phyloP scores from a whole-genome alignment of 2,329 filamentous ascomycete species.

The Penicillium sclerotiorum region DNA sequence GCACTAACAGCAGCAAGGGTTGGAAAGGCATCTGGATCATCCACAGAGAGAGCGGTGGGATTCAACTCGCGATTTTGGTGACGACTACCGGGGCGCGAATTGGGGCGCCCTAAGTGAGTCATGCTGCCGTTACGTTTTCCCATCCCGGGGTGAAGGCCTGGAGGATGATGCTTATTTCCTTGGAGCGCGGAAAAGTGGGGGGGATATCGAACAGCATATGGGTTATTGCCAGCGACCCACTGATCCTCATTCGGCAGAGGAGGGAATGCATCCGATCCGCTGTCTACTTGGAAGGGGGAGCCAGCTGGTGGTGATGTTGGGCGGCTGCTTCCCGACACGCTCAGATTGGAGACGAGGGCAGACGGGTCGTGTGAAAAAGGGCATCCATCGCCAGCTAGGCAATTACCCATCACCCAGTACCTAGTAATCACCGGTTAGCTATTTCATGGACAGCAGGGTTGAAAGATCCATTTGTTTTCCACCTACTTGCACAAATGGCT shows the following conservation, averaged over 20 bases:
- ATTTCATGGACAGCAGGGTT: not conserved
- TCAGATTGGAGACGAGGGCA: constrained; percentile 78
- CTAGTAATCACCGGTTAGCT: constrained; percentile 50
- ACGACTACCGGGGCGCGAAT: constrained; percentile 82
- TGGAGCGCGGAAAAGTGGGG: constrained; percentile 46
- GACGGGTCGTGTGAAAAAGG: constrained; percentile 97
- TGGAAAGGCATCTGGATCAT: constrained; percentile 95
- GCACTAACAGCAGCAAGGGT: constrained; percentile 74
- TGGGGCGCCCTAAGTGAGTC: constrained; percentile 62
- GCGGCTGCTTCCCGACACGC: constrained; percentile 60
- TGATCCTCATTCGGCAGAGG: constrained; percentile 68
- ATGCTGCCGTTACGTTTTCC: constrained; percentile 54
- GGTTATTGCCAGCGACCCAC: constrained; percentile 56
- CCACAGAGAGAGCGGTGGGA: constrained; percentile 73
- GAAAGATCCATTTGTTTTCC: no score
- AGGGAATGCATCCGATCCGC: constrained; percentile 78
- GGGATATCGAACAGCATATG: constrained; percentile 46
- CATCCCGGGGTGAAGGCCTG: constrained; percentile 31
- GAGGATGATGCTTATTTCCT: constrained; percentile 45
- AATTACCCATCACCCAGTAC: constrained; percentile 96
- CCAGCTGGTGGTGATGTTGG: constrained; percentile 63
- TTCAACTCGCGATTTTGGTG: constrained; percentile 68
- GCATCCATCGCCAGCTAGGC: constrained; percentile 88
- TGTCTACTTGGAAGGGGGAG: constrained; percentile 73
- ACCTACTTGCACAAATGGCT: constrained; percentile 98